Evolutionary conservation across 2,329 filamentous ascomycete species (phyloP).

Genomic region (Meredithiella fracta): DNA sequence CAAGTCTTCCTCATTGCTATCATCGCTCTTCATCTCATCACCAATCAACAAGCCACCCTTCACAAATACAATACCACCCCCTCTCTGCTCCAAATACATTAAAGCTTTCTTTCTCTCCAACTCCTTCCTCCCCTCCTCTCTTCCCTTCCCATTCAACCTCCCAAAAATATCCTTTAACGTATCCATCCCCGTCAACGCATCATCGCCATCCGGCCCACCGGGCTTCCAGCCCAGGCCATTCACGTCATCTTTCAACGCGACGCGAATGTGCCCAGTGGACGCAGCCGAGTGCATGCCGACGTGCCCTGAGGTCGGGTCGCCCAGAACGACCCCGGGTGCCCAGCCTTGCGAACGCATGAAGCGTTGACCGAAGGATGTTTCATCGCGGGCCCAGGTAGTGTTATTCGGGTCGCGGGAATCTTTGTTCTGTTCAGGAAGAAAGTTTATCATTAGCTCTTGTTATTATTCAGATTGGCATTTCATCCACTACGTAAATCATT

Average conservation of each 20-base stretch:
- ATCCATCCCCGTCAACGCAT: conserved; percentile 70
- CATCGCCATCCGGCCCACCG: conserved; percentile 42
- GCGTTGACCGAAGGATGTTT: conserved; percentile 69
- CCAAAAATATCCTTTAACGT: conserved; percentile 76
- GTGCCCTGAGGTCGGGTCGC: conserved; percentile 59
- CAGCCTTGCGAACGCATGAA: conserved; percentile 82
- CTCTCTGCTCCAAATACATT: conserved; percentile 53
- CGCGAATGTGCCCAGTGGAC: conserved; percentile 71
- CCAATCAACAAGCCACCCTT: conserved; percentile 51
- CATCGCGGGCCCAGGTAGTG: conserved; percentile 76
- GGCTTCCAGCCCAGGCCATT: conserved; percentile 68
- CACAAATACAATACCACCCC: conserved; percentile 68
- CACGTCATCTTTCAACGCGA: conserved; percentile 76
- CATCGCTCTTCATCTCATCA: conserved; percentile 16
- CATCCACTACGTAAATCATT: background rate
- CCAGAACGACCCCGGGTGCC: conserved; percentile 70
- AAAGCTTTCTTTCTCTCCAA: conserved; percentile 52
- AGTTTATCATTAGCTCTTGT: background rate
- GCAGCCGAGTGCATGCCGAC: conserved; percentile 61
- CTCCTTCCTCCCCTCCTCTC: conserved; percentile 42
- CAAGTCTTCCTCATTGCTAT: background rate
- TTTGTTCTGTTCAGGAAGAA: conserved; percentile 32
- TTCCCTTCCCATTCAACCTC: conserved; percentile 72
- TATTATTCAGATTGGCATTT: no score
- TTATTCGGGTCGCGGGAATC: conserved; percentile 87